Evolutionary conservation across 2,329 filamentous ascomycete species (phyloP).

Genomic region (Alternaria arbusti): DNA sequence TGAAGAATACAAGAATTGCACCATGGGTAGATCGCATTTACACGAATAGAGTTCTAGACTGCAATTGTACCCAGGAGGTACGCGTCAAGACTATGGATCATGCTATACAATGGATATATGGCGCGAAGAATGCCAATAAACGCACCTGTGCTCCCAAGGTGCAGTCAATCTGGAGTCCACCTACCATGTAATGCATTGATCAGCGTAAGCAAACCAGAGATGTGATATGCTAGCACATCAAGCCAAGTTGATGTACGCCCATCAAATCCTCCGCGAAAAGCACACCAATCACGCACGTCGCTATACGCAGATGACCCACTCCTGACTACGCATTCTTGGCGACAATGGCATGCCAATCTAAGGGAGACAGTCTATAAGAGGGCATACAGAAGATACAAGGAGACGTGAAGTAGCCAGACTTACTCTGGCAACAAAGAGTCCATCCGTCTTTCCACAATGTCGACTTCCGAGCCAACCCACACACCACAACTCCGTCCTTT

Average conservation of each 20-base stretch:
- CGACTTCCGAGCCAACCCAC: neutral
- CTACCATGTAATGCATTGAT: neutral
- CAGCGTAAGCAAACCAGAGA: neutral
- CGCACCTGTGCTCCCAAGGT: neutral
- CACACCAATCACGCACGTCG: neutral
- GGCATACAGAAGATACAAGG: neutral
- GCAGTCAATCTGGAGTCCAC: neutral
- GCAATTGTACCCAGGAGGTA: neutral
- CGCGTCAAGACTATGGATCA: neutral
- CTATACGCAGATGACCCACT: neutral
- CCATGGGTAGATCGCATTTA: neutral
- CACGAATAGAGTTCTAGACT: neutral
- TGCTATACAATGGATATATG: neutral
- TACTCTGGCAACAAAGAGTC: neutral
- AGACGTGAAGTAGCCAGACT: neutral
- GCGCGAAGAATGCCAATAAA: neutral
- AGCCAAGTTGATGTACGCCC: neutral
- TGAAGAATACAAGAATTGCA: constrained; percentile 5
- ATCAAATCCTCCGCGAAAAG: neutral
- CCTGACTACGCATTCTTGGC: neutral
- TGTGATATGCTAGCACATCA: neutral
- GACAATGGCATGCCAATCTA: neutral
- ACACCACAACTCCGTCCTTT: neutral
- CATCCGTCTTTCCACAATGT: neutral
- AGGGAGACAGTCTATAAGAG: neutral